Evolutionary conservation across 345 rosid genomes (phyloP), one percentile per base, ranked within the genome.

Genomic region (Sonneratia alba): DNA sequence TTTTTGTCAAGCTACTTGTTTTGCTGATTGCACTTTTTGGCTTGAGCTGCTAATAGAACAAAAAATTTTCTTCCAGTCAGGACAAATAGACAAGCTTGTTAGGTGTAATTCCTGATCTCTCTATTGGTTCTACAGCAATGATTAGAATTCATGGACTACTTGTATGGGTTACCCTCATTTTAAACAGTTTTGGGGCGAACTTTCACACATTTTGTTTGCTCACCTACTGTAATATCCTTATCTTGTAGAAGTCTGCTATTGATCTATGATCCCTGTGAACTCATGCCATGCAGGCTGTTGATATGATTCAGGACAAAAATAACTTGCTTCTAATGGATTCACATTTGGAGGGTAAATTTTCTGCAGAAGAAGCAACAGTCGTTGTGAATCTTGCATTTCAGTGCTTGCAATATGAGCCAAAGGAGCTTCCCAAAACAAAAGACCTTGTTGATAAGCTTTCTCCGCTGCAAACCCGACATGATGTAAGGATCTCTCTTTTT

Each of bases 331-430:
- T 96, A 73, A 89, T 91, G 98, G 99, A 96, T 71, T 96, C 99
- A 62, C 98, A 89, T 79, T 82, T 92, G 65, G 97, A 91, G 71
- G 98, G 95, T 32, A 96, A 91, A 45, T 91, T 91, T 80, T 91
- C 96, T 66, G 83, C 86, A 1, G 97, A 96, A 78, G 95, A 96
- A 80, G 99, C 98, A 68, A 92, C 91, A 0, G 85, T 67, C 42
- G 91, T 92, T 74, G 89, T 91, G 48, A 89, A 79, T 73, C 97
- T 92, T 42, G 99, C 95, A 61, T 92, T 91, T 51, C 87, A 79
- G 36, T 89, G 99, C 76, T 84, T 96, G 82, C 95, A 96, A 72
- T 85, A 84, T 74, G 99, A 96, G 79, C 99, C 98, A 56, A 83
- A 92, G 75, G 99, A 96, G 80, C 86, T 98, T 72, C 99, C 99